phyloP scores from a whole-genome alignment of 768 basidiomycete genomes.

The Fistulinella prunicolor region DNA sequence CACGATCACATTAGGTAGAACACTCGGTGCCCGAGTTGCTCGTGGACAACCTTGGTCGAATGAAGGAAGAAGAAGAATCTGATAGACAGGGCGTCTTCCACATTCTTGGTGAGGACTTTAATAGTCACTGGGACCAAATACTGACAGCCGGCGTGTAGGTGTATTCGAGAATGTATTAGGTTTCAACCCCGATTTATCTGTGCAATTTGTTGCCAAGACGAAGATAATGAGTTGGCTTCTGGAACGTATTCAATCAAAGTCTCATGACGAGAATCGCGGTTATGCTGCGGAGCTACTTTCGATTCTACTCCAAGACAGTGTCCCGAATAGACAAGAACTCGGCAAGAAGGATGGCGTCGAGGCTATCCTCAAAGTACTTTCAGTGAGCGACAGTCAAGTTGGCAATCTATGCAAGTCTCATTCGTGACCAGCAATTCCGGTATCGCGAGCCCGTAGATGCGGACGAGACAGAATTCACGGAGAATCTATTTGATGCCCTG shows the following conservation, averaged over 20 bases:
- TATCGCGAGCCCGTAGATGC: constrained; percentile 77
- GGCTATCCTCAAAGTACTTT: constrained; percentile 65
- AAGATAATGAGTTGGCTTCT: constrained; percentile 77
- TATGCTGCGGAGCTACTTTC: constrained; percentile 95
- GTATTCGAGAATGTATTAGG: constrained; percentile 92
- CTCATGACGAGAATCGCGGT: constrained; percentile 85
- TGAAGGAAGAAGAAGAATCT: constrained; percentile 90
- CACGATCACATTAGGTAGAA: constrained; percentile 53
- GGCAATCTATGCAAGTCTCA: constrained; percentile 11
- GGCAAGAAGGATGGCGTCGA: constrained; percentile 81
- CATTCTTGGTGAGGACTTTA: constrained; percentile 59
- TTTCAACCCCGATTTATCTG: constrained; percentile 75
- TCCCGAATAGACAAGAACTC: constrained; percentile 63
- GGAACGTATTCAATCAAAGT: constrained; percentile 65
- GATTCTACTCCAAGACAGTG: constrained; percentile 78
- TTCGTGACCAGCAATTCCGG: constrained; percentile 69
- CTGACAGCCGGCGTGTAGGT: constrained; percentile 41
- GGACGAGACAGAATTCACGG: constrained; percentile 97
- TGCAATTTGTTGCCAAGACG: constrained; percentile 70
- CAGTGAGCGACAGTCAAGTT: constrained; percentile 51
- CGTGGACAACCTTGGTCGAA: constrained; percentile 80
- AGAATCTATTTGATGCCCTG: constrained; percentile 88
- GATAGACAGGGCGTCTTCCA: constrained; percentile 93
- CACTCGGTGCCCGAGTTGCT: constrained; percentile 84
- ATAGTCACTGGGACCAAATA: background rate